Conservation (phyloP, 2,329 filamentous ascomycete species). For the Leptodontidium sp. region DNA sequence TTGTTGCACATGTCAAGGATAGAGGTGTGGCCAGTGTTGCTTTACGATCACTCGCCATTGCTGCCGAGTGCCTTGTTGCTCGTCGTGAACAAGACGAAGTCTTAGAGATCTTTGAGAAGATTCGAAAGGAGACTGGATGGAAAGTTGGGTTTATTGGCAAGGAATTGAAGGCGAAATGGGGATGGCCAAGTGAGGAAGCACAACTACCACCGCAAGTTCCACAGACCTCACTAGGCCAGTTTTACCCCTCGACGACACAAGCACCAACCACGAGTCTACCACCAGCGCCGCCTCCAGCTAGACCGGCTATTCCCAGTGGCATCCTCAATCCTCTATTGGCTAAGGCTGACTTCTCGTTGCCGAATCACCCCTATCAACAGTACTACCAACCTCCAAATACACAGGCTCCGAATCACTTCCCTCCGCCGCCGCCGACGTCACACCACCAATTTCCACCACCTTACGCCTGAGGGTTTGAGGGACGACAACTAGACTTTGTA, state of each 20-base stretch:
- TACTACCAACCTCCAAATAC: slow-evolving; percentile 74
- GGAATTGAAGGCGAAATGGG: slow-evolving; percentile 80
- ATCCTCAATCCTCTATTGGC: slow-evolving; percentile 76
- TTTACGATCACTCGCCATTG: slow-evolving; percentile 80
- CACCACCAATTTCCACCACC: slow-evolving; percentile 38
- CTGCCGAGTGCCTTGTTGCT: slow-evolving; percentile 74
- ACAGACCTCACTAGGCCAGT: slow-evolving; percentile 40
- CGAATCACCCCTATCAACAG: slow-evolving; percentile 82
- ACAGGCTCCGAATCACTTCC: slow-evolving; percentile 39
- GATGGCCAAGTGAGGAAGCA: slow-evolving; percentile 61
- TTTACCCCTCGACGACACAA: slow-evolving; percentile 40
- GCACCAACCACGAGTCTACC: slow-evolving; percentile 36
- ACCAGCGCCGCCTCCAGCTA: slow-evolving; percentile 37
- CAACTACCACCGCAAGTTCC: slow-evolving; percentile 39
- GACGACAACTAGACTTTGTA: neutral
- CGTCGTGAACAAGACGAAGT: slow-evolving; percentile 82
- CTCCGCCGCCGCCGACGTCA: slow-evolving; percentile 41
- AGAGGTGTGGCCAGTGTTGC: slow-evolving; percentile 80
- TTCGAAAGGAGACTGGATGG: slow-evolving; percentile 82
- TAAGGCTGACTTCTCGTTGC: slow-evolving; percentile 77
- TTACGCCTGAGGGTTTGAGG: slow-evolving; percentile 16
- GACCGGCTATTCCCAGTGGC: slow-evolving; percentile 48
- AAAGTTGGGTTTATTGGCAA: slow-evolving; percentile 74
- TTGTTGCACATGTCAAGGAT: slow-evolving; percentile 85
- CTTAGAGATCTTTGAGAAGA: slow-evolving; percentile 76